These are phyloP conservation scores for Phellopilus nigrolimitatus DNA, from an alignment of 1,284 basidiomycete species.

Conservation along the genomic window DNA sequence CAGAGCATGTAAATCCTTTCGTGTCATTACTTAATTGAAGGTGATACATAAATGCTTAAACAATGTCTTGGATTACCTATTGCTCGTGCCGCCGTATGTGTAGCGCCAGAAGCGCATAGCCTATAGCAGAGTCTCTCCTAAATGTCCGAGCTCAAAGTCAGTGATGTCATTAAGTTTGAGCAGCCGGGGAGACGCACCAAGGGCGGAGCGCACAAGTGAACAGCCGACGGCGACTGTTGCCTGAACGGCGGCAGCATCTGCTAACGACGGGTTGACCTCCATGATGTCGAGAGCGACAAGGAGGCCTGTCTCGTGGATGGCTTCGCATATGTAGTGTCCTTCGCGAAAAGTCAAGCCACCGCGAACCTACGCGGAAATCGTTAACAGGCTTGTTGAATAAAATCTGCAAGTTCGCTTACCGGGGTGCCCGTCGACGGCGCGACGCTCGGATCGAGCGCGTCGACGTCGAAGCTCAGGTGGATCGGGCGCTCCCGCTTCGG, in stretches of 20 bases:
- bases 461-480: conserved; percentile 96
- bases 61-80: no score
- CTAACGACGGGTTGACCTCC: conserved; percentile 95
- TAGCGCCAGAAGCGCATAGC: no score
- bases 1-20: no score
- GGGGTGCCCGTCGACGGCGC: conserved; percentile 96
- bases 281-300: conserved; percentile 91
- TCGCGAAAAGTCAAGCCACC: conserved; percentile 97
- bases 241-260: conserved; percentile 65
- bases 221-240: conserved; percentile 95
- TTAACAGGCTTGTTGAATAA: neutral
- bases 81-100: no score
- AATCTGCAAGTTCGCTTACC: conserved; percentile 41
- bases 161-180: neutral
- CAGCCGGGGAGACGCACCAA: conserved; percentile 54
- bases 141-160: neutral
- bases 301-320: conserved; percentile 88
- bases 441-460: conserved; percentile 89
- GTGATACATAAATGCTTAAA: no score
- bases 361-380: conserved; percentile 53
- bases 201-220: conserved; percentile 84
- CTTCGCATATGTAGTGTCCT: conserved; percentile 96
- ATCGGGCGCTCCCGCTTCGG: conserved; percentile 80
- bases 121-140: neutral
- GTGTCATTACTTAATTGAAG: no score